Evolutionary conservation across 129 eudicot genomes (phyloP), one percentile per base, ranked within the genome.

Genomic region (Dittrichia graveolens): DNA sequence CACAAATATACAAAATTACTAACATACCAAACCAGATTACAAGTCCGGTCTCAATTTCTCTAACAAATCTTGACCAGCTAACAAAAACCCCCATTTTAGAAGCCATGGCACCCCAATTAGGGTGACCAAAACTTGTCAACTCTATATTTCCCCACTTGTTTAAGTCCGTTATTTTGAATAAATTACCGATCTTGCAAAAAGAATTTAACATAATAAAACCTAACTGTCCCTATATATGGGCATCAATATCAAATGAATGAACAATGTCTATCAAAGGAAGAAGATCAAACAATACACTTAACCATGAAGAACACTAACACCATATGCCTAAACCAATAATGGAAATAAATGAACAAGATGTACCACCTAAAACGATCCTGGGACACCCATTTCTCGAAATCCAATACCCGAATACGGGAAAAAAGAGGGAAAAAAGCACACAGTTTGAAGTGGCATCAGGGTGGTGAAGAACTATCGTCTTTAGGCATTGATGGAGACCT

Each of bases 401-500:
- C 76, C 35, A 11, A 57, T 55, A 34, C 44, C 76, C 46, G 15
- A 46, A 34, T 31, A 49, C 49, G 38, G 38, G 11, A 74, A 63
- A 49, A 6, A 3, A 41, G 34, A 40, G 38, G 38, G 11, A 74
- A 63, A 49, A 6, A 3, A 41, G 34, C 53, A 49, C 7, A 11
- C 3, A 12, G 13, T 18, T 47, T 5, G 8, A 61, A 49, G 38
- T 49, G 69, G 19, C 38, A 69, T 73, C 61, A 73, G 18, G 77
- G 58, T 13, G 73, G 78, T 11, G 80, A 65, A 41, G 77, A 10
- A 42, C 9, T 67, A n/a, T 81, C 86, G 5, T 70, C 82, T 8
- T 57, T 46, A 6, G 85, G 78, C 8, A 43, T 24, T 13, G 84
- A 48, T 3, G 75, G 82, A 12, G 82, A 74, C 19, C 96, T 80